Conservation (phyloP, 1,284 basidiomycete genomes). For the Tilletia horrida region DNA sequence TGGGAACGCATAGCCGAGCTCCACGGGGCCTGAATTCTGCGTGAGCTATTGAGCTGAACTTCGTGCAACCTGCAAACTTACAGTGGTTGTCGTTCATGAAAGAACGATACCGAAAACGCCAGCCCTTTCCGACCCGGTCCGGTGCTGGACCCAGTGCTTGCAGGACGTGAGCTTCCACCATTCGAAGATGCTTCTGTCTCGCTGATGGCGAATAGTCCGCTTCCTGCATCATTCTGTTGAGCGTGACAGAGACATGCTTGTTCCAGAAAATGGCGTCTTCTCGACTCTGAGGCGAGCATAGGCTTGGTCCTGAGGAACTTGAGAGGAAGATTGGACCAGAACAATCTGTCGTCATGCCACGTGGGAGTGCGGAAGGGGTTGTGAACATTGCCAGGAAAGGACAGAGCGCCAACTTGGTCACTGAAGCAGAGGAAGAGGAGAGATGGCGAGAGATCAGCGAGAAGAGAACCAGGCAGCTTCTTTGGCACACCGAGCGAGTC, state of each 20-base stretch:
- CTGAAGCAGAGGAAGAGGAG: too few relatives aligned
- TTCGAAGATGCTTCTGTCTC: not conserved
- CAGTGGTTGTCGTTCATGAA: constrained; percentile 17
- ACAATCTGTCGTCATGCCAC: too few relatives aligned
- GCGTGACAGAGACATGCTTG: not conserved
- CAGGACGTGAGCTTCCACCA: not conserved
- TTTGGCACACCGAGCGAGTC: too few relatives aligned
- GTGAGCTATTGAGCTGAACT: not conserved
- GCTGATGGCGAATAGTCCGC: not conserved
- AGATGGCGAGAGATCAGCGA: too few relatives aligned
- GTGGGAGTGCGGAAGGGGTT: too few relatives aligned
- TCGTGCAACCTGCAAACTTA: not conserved
- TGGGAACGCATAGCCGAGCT: not conserved
- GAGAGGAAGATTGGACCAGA: too few relatives aligned
- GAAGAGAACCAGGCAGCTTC: too few relatives aligned
- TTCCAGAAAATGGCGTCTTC: not conserved
- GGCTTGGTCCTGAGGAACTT: too few relatives aligned
- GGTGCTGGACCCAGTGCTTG: constrained; percentile 2
- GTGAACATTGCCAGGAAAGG: too few relatives aligned
- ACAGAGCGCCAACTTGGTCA: too few relatives aligned
- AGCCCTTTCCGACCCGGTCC: not conserved
- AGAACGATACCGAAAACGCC: not conserved
- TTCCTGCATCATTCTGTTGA: not conserved
- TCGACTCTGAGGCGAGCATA: not conserved
- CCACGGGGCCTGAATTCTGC: not conserved